Conservation (phyloP, 78 protist species). For the Dictyostelium intermedium region DNA sequence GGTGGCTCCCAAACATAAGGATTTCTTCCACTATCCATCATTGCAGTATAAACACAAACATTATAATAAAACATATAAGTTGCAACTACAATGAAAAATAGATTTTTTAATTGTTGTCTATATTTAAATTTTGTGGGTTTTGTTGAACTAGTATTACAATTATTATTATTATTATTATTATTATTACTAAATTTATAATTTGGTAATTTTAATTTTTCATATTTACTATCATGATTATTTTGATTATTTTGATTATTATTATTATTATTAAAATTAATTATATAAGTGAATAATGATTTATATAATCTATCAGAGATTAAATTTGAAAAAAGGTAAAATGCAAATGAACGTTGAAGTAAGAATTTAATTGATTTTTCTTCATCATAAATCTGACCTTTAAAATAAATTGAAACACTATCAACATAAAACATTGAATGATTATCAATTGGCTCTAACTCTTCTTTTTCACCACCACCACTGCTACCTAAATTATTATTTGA, state of each 20-base stretch:
- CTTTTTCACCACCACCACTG: neutral
- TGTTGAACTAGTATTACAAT: neutral
- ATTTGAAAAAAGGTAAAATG: neutral
- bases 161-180: neutral
- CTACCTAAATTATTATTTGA: neutral
- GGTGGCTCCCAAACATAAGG: neutral
- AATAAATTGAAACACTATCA: slow-evolving; percentile 5
- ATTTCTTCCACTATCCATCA: neutral
- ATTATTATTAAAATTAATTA: neutral
- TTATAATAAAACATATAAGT: slow-evolving; percentile 6
- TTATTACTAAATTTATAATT: neutral
- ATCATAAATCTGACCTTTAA: slow-evolving; percentile 1
- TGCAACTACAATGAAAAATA: neutral
- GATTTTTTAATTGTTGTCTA: neutral
- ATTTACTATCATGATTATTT: neutral
- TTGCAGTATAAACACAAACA: neutral
- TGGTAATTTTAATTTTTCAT: neutral
- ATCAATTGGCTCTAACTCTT: neutral
- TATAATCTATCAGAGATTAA: neutral
- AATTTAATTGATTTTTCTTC: slow-evolving; percentile 27
- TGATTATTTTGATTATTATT: neutral
- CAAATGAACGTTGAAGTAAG: slow-evolving; percentile 6
- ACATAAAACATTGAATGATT: neutral
- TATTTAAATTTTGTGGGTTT: neutral
- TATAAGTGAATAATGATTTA: neutral